Evolutionary conservation across 208 protist species (phyloP), one percentile per base, ranked within the genome.

Genomic region (Leishmania tarentolae): DNA sequence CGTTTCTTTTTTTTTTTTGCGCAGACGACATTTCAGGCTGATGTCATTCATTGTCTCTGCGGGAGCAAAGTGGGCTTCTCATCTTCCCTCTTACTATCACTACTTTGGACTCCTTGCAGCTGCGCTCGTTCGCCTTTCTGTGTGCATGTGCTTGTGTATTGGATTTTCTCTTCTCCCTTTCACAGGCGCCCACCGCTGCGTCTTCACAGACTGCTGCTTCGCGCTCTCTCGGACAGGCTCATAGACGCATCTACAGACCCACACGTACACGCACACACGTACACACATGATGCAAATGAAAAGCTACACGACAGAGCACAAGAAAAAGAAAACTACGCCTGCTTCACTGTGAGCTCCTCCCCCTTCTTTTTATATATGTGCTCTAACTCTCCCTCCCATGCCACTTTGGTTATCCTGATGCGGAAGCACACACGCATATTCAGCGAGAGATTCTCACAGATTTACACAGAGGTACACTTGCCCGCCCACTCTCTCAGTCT

Each of bases 31-130:
- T 68, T 68, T 68, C n/a, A n/a, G n/a, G n/a, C 7, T 5, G 2
- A 13, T 19, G 21, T 44, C 5, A 40, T 68, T 42, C 19, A 17
- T 68, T 15, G 1, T 72, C 6, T 28, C 13, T 72, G 66, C n/a
- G 8, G 44, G 44, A 44, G 44, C 13, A 44, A n/a, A 44, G 44
- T 21, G 44, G 2, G 61, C 47, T 76, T 76, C 47, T 65, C 40
- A 0, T n/a, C 69, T 28, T 75, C 37, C 44, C 50, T 83, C 63
- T 85, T 35, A 82, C 56, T n/a, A 28, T 81, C 57, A 17, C 81
- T 31, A 37, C 71, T 40, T 15, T 65, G 28, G 50, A 21, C 50
- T 57, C 19, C 6, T 77, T 44, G 15, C 59, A 15, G 69, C 59
- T 71, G 56, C 28, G 42, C 0, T 79, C 37, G 24, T 37, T 68